Evolutionary conservation across 495 filamentous ascomycete species (phyloP), one percentile per base, ranked within the genome.

Genomic region (Platismatia glauca): DNA sequence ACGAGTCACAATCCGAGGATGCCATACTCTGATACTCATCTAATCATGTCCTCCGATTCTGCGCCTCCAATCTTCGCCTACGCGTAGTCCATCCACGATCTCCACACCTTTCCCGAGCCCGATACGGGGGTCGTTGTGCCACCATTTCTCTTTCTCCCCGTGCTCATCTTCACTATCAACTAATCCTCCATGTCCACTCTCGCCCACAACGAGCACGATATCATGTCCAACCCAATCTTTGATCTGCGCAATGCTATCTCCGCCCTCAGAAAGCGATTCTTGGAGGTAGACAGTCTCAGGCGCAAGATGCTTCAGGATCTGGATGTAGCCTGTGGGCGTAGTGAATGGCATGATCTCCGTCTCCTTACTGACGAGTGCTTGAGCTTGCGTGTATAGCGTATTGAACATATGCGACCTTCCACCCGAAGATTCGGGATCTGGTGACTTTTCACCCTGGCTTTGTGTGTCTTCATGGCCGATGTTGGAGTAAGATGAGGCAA

Each of bases 121-220:
- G 27, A 93, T 92, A 39, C 86, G 82, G 35, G 88, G 86, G 68
- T 88, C 84, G 57, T 81, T 80, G 68, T 93, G 84, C 89, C 90
- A 97, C 92, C 92, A 97, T 57, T 79, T 79, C 58, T 83, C 81
- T 34, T 71, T 69, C 59, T 81, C 79, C 35, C 83, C 81, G 35
- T 79, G 74, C 71, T 96, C 91, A 38, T 91, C 91, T 62, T 95
- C 91, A 63, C 90, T 95, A 71, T 97, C 92, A 2, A 91, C 89
- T 43, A 97, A 79, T 1, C 90, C 91, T 31, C 90, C 90, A 37
- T 89, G 84, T 22, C 89, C 91, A 64, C 86, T 86, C 63, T 91
- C 89, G 59, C 88, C 88, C 9, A 90, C 91, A 27, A 95, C 89
- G 4, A 96, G 88, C 33, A 96, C 82, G 34, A 96, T 79, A 52